Base-by-base conservation (phyloP, 345 rosid genomes). In the Eucalyptus camaldulensis region DNA sequence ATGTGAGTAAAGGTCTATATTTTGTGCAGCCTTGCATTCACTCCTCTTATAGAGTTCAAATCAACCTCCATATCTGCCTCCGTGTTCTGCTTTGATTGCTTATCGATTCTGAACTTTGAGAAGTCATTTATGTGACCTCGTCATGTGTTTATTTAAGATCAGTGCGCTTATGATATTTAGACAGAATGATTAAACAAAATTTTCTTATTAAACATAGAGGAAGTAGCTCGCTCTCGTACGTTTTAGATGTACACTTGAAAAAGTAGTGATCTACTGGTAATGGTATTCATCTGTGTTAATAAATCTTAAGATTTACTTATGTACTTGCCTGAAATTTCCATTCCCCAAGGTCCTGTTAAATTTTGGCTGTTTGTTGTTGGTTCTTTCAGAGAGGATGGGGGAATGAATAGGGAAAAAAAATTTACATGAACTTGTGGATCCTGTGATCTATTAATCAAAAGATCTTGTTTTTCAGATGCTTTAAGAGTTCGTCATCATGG, bases 401-500 rank as follows among this genome's bases (percentile, higher is more conserved):
- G 19, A 13, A 40, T 56, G 56, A 45, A 72, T 44, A 87, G 8
- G 19, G 80, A 29, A 22, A 53, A 11, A 25, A 37, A 37, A 31
- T 53, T 40, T 44, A 31, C 80, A 43, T 24, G 60, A 21, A 88
- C 19, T 56, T 83, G 17, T 87, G 37, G 44, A 83, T 83, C 27
- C 13, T 62, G 58, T 53, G 31, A 51, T 56, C 25, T 56, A 9
- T 29, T 88, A 33, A 87, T 47, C 69, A n/a, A 83, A 81, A 60
- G 47, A 91, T 87, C 43, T 88, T 89, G 65, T 33, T 90, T 90
- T 89, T 85, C 94, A 96, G 99, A 94, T 93, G 86, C 91, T 91
- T 80, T 91, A 90, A 93, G 92, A 92, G 40, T 76, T 81, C 80
- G 3, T 60, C 89, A 69, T 89, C 89, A 91, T 88, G 87, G 87